phyloP scores from a whole-genome alignment of 1,284 basidiomycete genomes.

The Moesziomyces globuligerus region DNA sequence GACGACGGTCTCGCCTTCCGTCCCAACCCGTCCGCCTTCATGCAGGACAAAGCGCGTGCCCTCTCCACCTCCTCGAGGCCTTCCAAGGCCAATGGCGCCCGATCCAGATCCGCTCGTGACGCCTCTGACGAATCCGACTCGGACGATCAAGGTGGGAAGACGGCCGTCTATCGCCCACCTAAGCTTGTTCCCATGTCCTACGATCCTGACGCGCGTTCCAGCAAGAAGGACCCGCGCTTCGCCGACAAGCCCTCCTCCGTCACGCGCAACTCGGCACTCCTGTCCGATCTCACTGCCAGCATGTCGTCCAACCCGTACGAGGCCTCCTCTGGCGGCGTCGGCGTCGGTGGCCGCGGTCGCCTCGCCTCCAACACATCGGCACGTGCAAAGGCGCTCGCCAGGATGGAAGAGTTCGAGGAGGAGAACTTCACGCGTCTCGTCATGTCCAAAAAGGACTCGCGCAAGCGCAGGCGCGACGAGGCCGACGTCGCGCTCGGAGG shows the following conservation, averaged over 20 bases:
- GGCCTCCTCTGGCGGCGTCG: conserved; percentile 58
- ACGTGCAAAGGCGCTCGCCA: conserved; percentile 80
- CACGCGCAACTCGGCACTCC: conserved; percentile 58
- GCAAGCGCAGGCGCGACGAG: conserved; percentile 83
- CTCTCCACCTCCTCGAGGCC: too few relatives aligned
- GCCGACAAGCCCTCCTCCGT: conserved; percentile 21
- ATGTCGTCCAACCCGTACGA: conserved; percentile 65
- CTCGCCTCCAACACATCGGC: conserved; percentile 65
- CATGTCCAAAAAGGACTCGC: conserved; percentile 88
- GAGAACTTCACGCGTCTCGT: conserved; percentile 92
- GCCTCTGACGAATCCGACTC: conserved; percentile 64
- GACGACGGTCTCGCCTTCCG: conserved; percentile 84
- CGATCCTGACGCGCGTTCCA: conserved; percentile 73
- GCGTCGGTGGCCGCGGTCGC: conserved; percentile 46
- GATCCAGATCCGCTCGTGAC: conserved; percentile 57
- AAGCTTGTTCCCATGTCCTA: conserved; percentile 93
- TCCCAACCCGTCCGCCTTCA: conserved; percentile 76
- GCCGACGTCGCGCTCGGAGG: conserved; percentile 88
- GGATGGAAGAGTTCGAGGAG: conserved; percentile 92
- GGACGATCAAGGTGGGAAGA: conserved; percentile 34
- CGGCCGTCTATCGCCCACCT: conserved; percentile 83
- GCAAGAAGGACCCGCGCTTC: conserved; percentile 69
- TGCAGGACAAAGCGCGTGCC: conserved; percentile 42
- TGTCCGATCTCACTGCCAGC: conserved; percentile 60
- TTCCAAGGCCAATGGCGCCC: conserved; percentile 51